Percentiles rank a stretch among this genome's conserved stretches.
Conservation (phyloP, 257 asterid species). For the Primulina eburnea region DNA sequence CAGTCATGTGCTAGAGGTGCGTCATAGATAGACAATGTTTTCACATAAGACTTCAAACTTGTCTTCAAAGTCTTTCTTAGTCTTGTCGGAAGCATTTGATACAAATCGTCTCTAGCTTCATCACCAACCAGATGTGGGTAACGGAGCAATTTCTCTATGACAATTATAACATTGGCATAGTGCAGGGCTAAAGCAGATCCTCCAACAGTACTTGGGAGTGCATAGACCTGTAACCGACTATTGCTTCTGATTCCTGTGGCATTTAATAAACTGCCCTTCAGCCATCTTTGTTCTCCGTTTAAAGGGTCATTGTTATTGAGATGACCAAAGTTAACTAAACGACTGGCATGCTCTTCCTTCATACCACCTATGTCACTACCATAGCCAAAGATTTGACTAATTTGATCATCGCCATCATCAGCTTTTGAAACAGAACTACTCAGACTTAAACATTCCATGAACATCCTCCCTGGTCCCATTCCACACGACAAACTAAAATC, state of each 20-base stretch:
- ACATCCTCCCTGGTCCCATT: conserved; percentile 70
- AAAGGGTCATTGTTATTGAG: conserved; percentile 29
- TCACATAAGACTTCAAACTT: conserved; percentile 50
- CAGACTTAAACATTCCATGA: conserved; percentile 73
- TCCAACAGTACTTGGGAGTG: conserved; percentile 68
- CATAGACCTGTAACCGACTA: conserved; percentile 38
- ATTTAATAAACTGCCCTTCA: conserved; percentile 19
- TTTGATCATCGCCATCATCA: conserved; percentile 47
- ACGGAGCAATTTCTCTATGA: conserved; percentile 66
- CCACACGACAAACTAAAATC: conserved; percentile 75
- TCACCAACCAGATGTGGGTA: conserved; percentile 93
- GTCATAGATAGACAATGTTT: conserved; percentile 68
- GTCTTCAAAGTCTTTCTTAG: conserved; percentile 58
- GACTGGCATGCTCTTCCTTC: conserved; percentile 37
- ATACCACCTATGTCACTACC: conserved; percentile 39
- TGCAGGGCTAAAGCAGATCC: conserved; percentile 87
- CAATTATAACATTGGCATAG: conserved; percentile 76
- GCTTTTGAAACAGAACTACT: conserved; percentile 58
- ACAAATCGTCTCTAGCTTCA: conserved; percentile 89
- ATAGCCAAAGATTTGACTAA: conserved; percentile 53
- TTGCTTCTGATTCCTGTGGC: conserved; percentile 37
- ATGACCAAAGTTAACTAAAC: conserved; percentile 26
- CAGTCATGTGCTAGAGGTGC: conserved; percentile 87
- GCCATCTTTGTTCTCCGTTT: conserved; percentile 28
- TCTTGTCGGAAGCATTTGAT: conserved; percentile 87